These are phyloP conservation scores for Heteromeles arbutifolia DNA, from an alignment of 306 rosid species.

Conservation along the genomic window DNA sequence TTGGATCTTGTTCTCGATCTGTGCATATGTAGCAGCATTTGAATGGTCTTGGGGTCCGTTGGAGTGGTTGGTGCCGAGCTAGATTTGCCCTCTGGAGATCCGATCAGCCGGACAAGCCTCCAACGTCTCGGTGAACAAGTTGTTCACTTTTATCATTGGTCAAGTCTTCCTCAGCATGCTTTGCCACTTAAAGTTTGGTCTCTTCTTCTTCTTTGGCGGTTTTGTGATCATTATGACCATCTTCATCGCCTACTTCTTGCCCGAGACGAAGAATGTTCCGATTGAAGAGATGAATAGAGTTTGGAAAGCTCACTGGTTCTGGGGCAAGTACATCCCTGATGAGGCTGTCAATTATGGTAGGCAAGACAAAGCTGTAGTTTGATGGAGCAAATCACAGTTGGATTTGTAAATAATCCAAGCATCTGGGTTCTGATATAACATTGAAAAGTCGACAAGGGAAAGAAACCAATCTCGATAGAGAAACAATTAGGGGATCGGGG, in stretches of 20 bases:
- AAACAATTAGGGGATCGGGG: not conserved
- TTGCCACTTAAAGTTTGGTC: constrained; percentile 11
- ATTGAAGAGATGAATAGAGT: constrained; percentile 57
- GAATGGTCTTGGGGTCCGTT: constrained; percentile 89
- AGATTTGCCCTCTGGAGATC: constrained; percentile 56
- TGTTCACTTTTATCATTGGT: constrained; percentile 58
- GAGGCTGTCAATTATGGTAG: not conserved
- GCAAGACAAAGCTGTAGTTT: not conserved
- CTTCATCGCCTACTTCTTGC: constrained; percentile 48
- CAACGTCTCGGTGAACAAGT: constrained; percentile 58
- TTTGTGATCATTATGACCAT: constrained; percentile 47
- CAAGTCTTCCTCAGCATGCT: constrained; percentile 26
- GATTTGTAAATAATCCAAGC: not conserved
- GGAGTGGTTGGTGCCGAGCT: constrained; percentile 75
- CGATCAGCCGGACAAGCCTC: constrained; percentile 57
- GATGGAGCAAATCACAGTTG: not conserved
- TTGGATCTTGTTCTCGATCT: constrained; percentile 29
- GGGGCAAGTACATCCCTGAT: constrained; percentile 23
- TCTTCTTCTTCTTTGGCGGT: constrained; percentile 59
- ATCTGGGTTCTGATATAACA: not conserved
- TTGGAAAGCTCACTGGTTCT: constrained; percentile 51
- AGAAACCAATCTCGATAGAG: not conserved
- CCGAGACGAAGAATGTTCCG: constrained; percentile 67
- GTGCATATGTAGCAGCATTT: constrained; percentile 46
- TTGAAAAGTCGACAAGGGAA: not conserved